Evolutionary conservation across 1,284 basidiomycete species (phyloP), one percentile per base, ranked within the genome.

Genomic region (Ganoderma multipileum): DNA sequence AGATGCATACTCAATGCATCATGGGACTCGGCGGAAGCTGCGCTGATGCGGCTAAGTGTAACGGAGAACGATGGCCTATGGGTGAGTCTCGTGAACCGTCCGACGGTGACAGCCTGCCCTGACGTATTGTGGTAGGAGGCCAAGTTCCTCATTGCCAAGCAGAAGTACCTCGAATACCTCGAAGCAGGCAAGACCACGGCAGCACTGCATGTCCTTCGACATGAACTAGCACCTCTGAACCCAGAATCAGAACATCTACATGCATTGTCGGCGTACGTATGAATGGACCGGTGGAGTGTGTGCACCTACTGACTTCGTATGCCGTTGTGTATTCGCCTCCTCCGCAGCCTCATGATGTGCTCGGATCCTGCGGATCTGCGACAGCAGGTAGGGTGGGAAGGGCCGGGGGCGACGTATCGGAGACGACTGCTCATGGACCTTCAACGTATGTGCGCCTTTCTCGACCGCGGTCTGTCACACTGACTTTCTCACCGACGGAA

Each of bases 81-180:
- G 88, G 93, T 92, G 77, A 76, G 85, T 81, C 14, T 66, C 30
- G 44, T 44, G 61, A 36, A 59, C 33, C 52, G 62, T 54, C 67
- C 30, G 61, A 61, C 23, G 69, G 73, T 72, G 60, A 61, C 66
- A 68, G 75, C 69, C 28, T 65, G 59, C 74, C 76, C 70, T 72
- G 47, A 65, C 39, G 33, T 65, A 18, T 33, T 42, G n/a, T 62
- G 60, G 57, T 74, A 97, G 91, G 89, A 93, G 75, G 91, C 94
- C 26, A 91, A 87, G 71, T 98, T 97, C 80, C 83, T 97, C 72
- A 93, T 99, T 68, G 91, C 92, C 68, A 92, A 94, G 81, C 97
- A 99, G 86, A 97, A 98, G 82, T 99, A 98, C 79, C 86, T 99
- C 55, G 97, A 99, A 78, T 85, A 95, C n/a, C 85, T 99, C 61